Percentiles rank a stretch among this genome's conserved stretches.
These are phyloP conservation scores for Miscanthus lutarioriparius DNA, from an alignment of 176 grass and related monocot genomes.

Conservation along the genomic window DNA sequence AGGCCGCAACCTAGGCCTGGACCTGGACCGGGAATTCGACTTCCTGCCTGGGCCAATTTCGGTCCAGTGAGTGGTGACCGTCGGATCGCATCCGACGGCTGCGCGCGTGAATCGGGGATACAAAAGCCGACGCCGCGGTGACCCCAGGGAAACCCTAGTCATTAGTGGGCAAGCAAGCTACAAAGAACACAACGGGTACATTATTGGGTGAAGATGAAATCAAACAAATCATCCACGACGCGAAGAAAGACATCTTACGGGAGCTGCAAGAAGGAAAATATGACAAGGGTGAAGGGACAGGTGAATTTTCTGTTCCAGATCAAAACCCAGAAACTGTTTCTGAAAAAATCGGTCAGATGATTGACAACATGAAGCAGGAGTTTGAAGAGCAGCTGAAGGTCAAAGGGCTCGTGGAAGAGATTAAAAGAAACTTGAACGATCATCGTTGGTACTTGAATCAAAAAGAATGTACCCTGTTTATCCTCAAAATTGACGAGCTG, in stretches of 20 bases:
- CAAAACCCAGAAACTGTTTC: background rate
- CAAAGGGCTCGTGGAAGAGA: background rate
- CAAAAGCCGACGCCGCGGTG: too few species aligned
- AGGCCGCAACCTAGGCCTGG: too few species aligned
- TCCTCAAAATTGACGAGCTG: background rate
- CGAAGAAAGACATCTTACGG: background rate
- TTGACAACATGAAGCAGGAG: background rate
- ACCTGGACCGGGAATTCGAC: too few species aligned
- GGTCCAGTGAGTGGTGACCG: too few species aligned
- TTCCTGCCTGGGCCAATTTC: too few species aligned
- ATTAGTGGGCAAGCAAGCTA: too few species aligned
- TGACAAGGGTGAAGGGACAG: background rate
- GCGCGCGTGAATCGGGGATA: too few species aligned
- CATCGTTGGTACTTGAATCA: too few species aligned
- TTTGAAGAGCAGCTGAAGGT: background rate
- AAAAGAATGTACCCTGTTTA: too few species aligned
- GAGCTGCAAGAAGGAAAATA: background rate
- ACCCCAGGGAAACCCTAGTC: too few species aligned
- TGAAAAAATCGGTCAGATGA: background rate
- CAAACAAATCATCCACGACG: slow-evolving; percentile 14
- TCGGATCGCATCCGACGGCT: too few species aligned
- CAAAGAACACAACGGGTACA: background rate
- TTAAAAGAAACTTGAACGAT: background rate
- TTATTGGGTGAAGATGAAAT: background rate
- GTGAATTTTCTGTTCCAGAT: too few species aligned